A percentile compares a stretch with the other conserved stretches of the same genome.
Conservation (phyloP, 352 stramenopile species). For the Phytophthora uliginosa region DNA sequence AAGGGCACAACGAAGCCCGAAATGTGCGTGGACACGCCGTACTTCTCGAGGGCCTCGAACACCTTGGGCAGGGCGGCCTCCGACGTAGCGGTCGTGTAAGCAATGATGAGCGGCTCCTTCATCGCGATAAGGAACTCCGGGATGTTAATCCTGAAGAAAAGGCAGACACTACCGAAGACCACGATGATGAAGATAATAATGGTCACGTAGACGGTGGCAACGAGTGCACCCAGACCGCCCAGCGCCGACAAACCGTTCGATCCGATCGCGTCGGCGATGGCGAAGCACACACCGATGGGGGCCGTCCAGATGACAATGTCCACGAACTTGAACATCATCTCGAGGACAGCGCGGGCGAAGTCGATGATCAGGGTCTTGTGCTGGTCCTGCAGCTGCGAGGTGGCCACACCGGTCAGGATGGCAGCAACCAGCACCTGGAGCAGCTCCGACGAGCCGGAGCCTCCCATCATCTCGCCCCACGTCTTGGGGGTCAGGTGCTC, state of each 20-base stretch:
- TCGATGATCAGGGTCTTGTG: slow-evolving; percentile 59
- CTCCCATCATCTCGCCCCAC: slow-evolving; percentile 78
- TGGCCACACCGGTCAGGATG: slow-evolving; percentile 55
- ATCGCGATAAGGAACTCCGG: slow-evolving; percentile 59
- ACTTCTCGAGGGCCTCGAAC: slow-evolving; percentile 64
- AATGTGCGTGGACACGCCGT: slow-evolving; percentile 61
- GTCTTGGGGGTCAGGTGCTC: slow-evolving; percentile 74
- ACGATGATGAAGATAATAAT: slow-evolving; percentile 62
- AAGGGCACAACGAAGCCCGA: slow-evolving; percentile 68
- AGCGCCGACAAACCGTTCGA: slow-evolving; percentile 59
- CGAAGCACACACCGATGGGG: slow-evolving; percentile 67
- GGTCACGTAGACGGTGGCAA: slow-evolving; percentile 58
- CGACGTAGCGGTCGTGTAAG: slow-evolving; percentile 68
- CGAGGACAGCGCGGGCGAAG: slow-evolving; percentile 52
- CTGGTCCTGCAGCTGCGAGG: slow-evolving; percentile 38
- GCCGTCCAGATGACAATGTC: slow-evolving; percentile 76
- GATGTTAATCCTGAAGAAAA: slow-evolving; percentile 60
- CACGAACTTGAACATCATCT: slow-evolving; percentile 81
- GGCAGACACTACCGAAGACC: slow-evolving; percentile 50
- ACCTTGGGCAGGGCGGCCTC: slow-evolving; percentile 69
- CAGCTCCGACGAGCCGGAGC: slow-evolving; percentile 60
- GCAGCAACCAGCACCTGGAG: slow-evolving; percentile 65
- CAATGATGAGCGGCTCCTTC: slow-evolving; percentile 65
- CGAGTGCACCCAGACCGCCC: slow-evolving; percentile 46
- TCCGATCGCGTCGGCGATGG: slow-evolving; percentile 59